phyloP scores from a whole-genome alignment of 2,329 filamentous ascomycete species.

The Colletotrichum lindemuthianum region DNA sequence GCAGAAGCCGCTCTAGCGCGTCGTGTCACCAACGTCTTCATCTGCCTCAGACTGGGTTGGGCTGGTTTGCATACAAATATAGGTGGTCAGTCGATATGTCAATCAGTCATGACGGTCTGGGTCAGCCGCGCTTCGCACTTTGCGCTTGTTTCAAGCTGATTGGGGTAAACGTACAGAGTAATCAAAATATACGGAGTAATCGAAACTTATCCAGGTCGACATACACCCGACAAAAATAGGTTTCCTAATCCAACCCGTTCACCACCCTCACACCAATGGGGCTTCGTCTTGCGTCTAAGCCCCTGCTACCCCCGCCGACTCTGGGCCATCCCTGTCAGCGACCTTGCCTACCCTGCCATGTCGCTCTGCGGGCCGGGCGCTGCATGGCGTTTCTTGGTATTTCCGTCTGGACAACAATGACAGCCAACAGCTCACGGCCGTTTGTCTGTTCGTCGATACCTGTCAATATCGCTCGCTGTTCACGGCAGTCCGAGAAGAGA shows the following conservation, averaged over 20 bases:
- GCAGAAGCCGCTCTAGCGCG: conserved; percentile 14
- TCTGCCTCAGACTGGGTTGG: not conserved
- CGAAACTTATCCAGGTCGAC: not conserved
- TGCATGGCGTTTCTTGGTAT: conserved; percentile 29
- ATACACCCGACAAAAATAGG: conserved; percentile 31
- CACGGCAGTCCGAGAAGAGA: conserved; percentile 8
- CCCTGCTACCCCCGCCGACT: conserved; percentile 28
- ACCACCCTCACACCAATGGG: conserved; percentile 21
- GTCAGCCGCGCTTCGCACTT: not conserved
- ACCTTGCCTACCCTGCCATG: conserved; percentile 19
- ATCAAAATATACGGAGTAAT: too few species aligned
- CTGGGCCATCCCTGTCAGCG: conserved; percentile 24
- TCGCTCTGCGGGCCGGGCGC: conserved; percentile 31
- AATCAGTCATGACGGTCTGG: too few species aligned
- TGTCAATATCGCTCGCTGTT: conserved; percentile 1
- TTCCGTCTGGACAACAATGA: not conserved
- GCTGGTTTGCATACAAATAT: too few species aligned
- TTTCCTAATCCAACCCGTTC: conserved; percentile 10
- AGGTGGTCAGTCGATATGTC: too few species aligned
- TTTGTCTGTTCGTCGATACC: conserved; percentile 4
- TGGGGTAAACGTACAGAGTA: not conserved
- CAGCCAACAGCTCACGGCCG: conserved; percentile 8
- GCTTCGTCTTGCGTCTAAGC: conserved; percentile 27
- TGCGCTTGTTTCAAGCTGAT: conserved; percentile 24
- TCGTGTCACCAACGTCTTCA: conserved; percentile 1